Base-by-base conservation (phyloP, 495 filamentous ascomycete species). In the Evernia prunastri region DNA sequence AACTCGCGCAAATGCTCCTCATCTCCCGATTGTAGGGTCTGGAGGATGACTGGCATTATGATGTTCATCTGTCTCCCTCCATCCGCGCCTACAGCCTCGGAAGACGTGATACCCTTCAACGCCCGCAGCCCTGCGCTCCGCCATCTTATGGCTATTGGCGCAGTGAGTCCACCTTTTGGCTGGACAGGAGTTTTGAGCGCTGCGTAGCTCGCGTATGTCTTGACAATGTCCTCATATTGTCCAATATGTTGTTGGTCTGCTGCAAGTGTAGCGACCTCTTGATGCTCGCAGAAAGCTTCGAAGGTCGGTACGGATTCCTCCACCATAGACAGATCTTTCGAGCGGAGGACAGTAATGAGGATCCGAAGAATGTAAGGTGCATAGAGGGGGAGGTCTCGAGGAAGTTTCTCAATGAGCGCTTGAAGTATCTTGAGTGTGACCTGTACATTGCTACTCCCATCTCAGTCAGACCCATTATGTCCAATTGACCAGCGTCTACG, bases 401-500 rank as follows among this genome's bases (percentile, higher is more conserved):
- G 90, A 25, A 89, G 81, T 75, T 96, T 96, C 71, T 96, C 91
- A 75, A 97, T 91, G 63, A 97, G 81, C 40, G 92, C 89, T 45
- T 85, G 86, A 61, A 96, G 76, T 61, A 97, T 95, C 69, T 93
- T 86, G 42, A 97, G 86, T 25, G 90, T 95, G 62, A 97, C 90
- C 75, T 96, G 90, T 43, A 96, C 89, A 78, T 96, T 94, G 63
- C 91, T 96, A 67, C 37, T 57, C 35, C 11, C 36, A 13, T 25
- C 54, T 20, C 10, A 42, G 20, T 63, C 39, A 67, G 66, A 53
- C 56, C 45, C 23, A 39, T 20, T 45, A 36, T n/a, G 35, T 25
- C 53, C 36, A 58, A 67, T 60, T 61, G 36, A 18, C 1, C 4
- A 17, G 37, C 17, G 23, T 12, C 8, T 11, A 6, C 27, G 15